Evolutionary conservation across 106 monocot genomes (phyloP), one percentile per base, ranked within the genome.

Genomic region (Ottelia alismoides): DNA sequence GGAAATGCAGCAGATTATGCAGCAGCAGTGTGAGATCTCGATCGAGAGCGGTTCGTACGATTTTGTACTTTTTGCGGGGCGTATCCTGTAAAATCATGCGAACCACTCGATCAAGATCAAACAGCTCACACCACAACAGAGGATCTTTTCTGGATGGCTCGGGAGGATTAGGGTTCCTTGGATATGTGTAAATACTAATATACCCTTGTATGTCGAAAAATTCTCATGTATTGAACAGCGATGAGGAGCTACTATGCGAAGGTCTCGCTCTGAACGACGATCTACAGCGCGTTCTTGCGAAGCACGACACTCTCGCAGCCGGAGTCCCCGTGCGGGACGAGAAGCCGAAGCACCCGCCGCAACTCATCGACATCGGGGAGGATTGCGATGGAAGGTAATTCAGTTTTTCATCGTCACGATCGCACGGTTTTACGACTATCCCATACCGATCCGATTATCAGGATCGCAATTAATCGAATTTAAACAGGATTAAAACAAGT

Each of bases 201-300:
- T n/a, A 47, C 2, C 22, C 6, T 47, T 47, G 22, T 47, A 47
- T 47, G 2, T 22, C 48, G 4, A 18, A 18, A 18, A 0, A 0
- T 1, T 5, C n/a, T 11, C 20, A 4, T 49, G 18, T 19, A 14
- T n/a, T 49, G 5, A 16, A 28, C 47, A 96, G 96, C 55, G 88
- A 96, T 63, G 96, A 96, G 25, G 81, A 85, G 19, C 69, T 85
- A 24, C 81, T 96, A 53, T 47, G 60, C 30, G 73, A 70, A 64
- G 89, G 88, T 57, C 79, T 96, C 55, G 68, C 85, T 31, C 61
- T 96, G 53, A 85, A 96, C 79, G 96, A 96, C 82, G 84, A 96
- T 60, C 74, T 96, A 65, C 89, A 96, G 63, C 72, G 79, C 54
- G 81, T 89, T 19, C 64, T 96, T 25, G 82, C 81, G 51, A 88